These are phyloP conservation scores for Phytophthora aleatoria DNA, from an alignment of 352 stramenopile genomes.

Conservation along the genomic window DNA sequence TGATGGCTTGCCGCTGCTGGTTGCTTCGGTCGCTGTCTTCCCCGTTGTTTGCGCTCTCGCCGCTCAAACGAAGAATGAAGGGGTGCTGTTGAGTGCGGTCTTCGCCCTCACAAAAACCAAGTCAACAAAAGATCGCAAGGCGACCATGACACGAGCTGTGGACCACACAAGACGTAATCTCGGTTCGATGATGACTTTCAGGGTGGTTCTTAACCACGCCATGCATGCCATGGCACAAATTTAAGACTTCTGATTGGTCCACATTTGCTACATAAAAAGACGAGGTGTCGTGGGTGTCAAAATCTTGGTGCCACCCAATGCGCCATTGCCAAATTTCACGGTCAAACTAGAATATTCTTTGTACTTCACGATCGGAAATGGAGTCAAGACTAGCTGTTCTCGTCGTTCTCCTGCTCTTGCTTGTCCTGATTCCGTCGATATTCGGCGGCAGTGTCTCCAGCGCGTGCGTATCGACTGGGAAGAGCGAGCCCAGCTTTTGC, in stretches of 20 bases:
- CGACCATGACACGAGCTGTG: background rate
- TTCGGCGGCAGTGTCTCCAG: background rate
- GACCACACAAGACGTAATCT: too few relatives aligned
- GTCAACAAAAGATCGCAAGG: constrained; percentile 19
- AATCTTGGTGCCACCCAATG: too few relatives aligned
- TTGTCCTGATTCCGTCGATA: background rate
- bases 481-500: too few relatives aligned
- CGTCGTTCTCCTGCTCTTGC: background rate
- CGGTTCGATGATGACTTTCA: too few relatives aligned
- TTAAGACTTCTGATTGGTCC: too few relatives aligned
- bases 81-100: background rate
- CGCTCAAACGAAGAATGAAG: constrained; percentile 28
- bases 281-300: too few relatives aligned
- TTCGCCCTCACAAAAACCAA: constrained; percentile 8
- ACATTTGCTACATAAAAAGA: too few relatives aligned
- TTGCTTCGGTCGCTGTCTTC: constrained; percentile 19
- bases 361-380: background rate
- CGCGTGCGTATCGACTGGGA: background rate
- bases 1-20: constrained; percentile 17
- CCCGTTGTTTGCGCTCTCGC: constrained; percentile 18
- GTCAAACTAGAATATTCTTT: too few relatives aligned
- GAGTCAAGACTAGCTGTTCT: background rate
- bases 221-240: background rate
- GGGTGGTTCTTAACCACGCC: background rate
- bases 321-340: too few relatives aligned